A percentile compares a stretch with the other conserved stretches of the same genome.
Evolutionary conservation across 805 yeast genomes (phyloP).

Genomic region (Diddensiella santjacobensis): DNA sequence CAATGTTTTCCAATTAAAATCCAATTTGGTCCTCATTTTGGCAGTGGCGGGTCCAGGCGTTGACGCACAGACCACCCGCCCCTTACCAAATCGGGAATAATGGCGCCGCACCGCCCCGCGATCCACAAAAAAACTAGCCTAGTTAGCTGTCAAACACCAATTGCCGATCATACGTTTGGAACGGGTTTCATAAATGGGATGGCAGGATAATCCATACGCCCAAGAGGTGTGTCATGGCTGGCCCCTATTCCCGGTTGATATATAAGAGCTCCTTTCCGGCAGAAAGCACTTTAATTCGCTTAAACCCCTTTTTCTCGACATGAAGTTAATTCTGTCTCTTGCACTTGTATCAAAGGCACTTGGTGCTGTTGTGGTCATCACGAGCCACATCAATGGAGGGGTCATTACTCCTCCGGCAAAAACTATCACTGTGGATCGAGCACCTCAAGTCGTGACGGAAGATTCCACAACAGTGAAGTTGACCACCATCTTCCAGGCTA

Average conservation of each 20-base stretch:
- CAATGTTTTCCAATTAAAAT: no score
- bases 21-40: no score
- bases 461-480: conserved; percentile 25
- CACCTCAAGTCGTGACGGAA: conserved; percentile 17
- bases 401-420: conserved; percentile 20
- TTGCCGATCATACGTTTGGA: neutral
- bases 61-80: neutral
- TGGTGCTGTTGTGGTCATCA: conserved; percentile 7
- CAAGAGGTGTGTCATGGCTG: no score
- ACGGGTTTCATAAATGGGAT: neutral
- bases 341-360: neutral
- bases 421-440: conserved; percentile 17
- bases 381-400: conserved; percentile 6
- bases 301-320: neutral
- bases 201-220: no score
- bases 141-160: neutral
- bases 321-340: conserved; percentile 3
- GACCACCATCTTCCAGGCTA: conserved; percentile 30
- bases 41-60: neutral
- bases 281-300: neutral
- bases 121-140: neutral
- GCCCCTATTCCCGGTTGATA: no score
- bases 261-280: no score
- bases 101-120: neutral
- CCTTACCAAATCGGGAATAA: neutral